A percentile compares a stretch with the other conserved stretches of the same genome.
phyloP scores from a whole-genome alignment of 257 asterid genomes.

The Knoxia roxburghii region DNA sequence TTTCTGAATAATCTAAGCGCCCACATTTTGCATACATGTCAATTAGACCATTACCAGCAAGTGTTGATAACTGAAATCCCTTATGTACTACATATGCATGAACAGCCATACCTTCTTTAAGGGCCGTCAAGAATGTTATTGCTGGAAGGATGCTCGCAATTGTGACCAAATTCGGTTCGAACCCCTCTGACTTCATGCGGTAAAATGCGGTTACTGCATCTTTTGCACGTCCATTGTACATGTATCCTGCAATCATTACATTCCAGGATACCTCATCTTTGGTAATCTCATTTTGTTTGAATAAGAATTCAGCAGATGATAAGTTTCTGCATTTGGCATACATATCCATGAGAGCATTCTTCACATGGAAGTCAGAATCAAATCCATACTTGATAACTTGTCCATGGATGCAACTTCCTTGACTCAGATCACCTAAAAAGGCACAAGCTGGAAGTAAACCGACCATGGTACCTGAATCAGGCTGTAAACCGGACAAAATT shows the following conservation, averaged over 20 bases:
- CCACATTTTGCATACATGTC: conserved; percentile 36
- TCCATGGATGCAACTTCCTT: conserved; percentile 29
- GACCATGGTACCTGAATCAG: conserved; percentile 37
- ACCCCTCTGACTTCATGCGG: conserved; percentile 22
- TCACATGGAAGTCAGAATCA: conserved; percentile 32
- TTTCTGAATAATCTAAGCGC: conserved; percentile 24
- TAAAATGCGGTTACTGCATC: conserved; percentile 27
- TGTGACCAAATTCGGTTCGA: conserved; percentile 23
- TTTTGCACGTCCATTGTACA: conserved; percentile 29
- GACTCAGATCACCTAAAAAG: conserved; percentile 20
- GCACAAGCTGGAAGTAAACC: conserved; percentile 41
- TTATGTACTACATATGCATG: conserved; percentile 16
- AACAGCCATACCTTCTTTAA: conserved; percentile 28
- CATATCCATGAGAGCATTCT: conserved; percentile 35
- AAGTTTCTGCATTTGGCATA: conserved; percentile 37
- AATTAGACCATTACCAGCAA: conserved; percentile 19
- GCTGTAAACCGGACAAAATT: conserved; percentile 24
- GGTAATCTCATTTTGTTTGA: conserved; percentile 18
- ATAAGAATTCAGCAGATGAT: conserved; percentile 28
- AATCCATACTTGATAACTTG: conserved; percentile 28
- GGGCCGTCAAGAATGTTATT: conserved; percentile 19
- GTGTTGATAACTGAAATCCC: conserved; percentile 18
- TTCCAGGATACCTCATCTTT: conserved; percentile 43
- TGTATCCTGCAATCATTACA: conserved; percentile 33
- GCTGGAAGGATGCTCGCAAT: conserved; percentile 31